phyloP scores from a whole-genome alignment of 306 rosid species.

The Calophaca sinica region DNA sequence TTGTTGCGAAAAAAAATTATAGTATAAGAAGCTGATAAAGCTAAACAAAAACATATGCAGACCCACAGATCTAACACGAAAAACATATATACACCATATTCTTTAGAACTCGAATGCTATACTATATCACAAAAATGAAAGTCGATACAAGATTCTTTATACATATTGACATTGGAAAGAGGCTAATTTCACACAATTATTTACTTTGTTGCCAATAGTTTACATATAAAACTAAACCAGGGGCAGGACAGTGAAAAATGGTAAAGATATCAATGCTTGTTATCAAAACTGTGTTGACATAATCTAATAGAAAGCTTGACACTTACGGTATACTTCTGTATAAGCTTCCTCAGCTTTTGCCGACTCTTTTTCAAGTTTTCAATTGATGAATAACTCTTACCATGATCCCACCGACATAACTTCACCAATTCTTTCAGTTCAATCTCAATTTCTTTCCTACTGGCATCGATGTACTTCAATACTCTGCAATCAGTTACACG shows the following conservation, averaged over 20 bases:
- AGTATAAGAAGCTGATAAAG: too few relatives aligned
- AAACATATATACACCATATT: not conserved
- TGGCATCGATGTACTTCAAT: slow-evolving; percentile 62
- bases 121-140: not conserved
- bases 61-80: too few relatives aligned
- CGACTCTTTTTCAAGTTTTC: slow-evolving; percentile 69
- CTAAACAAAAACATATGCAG: not conserved
- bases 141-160: not conserved
- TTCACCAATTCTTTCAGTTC: slow-evolving; percentile 71
- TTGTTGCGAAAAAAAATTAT: too few relatives aligned
- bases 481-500: slow-evolving; percentile 57
- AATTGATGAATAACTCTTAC: slow-evolving; percentile 61
- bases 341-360: slow-evolving; percentile 81
- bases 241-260: too few relatives aligned
- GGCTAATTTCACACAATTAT: not conserved
- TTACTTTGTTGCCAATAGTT: too few relatives aligned
- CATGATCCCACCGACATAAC: slow-evolving; percentile 75
- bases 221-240: slow-evolving; percentile 5
- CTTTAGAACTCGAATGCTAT: not conserved
- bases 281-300: not conserved
- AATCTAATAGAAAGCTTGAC: slow-evolving; percentile 1
- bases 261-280: not conserved
- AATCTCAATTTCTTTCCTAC: slow-evolving; percentile 59
- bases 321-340: slow-evolving; percentile 85
- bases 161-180: not conserved